A percentile compares a stretch with the other conserved stretches of the same genome.
Conservation (phyloP, 257 asterid genomes). For the Ilex aquifolium region DNA sequence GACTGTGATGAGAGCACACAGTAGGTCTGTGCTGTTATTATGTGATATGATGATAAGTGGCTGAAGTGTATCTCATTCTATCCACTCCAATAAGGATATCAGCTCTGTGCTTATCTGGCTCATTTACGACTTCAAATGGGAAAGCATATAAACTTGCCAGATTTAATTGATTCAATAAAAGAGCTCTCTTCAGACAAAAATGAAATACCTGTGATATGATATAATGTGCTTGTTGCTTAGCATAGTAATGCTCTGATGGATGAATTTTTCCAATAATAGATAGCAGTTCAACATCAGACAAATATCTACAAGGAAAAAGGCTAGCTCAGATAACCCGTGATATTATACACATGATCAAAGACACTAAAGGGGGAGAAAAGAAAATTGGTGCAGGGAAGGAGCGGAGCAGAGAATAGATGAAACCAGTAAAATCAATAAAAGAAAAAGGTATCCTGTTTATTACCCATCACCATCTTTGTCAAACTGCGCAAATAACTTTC, state of each 20-base stretch:
- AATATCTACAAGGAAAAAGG: conserved; percentile 37
- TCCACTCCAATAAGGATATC: no score
- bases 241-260: conserved; percentile 83
- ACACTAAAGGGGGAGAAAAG: neutral
- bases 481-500: conserved; percentile 60
- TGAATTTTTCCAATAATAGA: conserved; percentile 82
- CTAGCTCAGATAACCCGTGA: neutral
- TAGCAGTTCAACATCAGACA: conserved; percentile 71
- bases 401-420: no score
- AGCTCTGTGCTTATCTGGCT: no score
- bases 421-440: conserved; percentile 1
- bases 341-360: conserved; percentile 7
- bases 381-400: no score
- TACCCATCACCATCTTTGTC: conserved; percentile 96
- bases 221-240: conserved; percentile 84
- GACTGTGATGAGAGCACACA: no score
- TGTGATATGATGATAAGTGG: no score
- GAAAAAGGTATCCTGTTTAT: conserved; percentile 10
- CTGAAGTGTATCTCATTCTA: no score
- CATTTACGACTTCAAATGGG: no score
- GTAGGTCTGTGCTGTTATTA: no score
- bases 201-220: conserved; percentile 77
- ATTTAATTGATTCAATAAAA: no score
- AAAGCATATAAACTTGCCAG: no score
- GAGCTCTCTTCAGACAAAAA: no score